Conservation (phyloP, 768 basidiomycete genomes). For the Termitomyces sp. region DNA sequence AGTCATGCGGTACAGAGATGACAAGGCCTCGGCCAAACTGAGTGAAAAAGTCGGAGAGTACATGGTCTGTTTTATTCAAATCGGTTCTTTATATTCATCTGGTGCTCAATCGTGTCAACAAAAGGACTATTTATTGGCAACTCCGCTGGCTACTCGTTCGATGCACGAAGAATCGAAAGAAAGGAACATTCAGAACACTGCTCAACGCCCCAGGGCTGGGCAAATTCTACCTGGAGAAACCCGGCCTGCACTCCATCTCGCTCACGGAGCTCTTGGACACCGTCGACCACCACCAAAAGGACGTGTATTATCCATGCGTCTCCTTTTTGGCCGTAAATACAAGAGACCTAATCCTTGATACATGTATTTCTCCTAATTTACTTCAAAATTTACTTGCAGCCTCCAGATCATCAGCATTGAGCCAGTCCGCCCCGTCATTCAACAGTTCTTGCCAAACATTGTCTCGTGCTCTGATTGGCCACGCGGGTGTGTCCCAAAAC, state of each 20-base stretch:
- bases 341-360: slow-evolving; percentile 16
- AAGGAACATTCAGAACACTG: slow-evolving; percentile 21
- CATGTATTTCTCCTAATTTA: slow-evolving; percentile 7
- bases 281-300: slow-evolving; percentile 16
- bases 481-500: slow-evolving; percentile 50
- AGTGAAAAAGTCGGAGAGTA: slow-evolving; percentile 55
- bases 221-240: slow-evolving; percentile 54
- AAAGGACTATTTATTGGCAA: slow-evolving; percentile 66
- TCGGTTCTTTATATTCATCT: neutral
- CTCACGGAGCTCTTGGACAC: slow-evolving; percentile 45
- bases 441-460: slow-evolving; percentile 38
- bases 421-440: slow-evolving; percentile 41
- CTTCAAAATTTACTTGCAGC: slow-evolving; percentile 30
- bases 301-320: slow-evolving; percentile 21
- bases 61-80: slow-evolving; percentile 43
- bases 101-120: neutral
- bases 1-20: slow-evolving; percentile 53
- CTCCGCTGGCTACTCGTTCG: slow-evolving; percentile 47
- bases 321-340: slow-evolving; percentile 26
- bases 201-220: slow-evolving; percentile 41
- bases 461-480: slow-evolving; percentile 37
- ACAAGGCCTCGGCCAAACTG: slow-evolving; percentile 40
- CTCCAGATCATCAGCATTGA: slow-evolving; percentile 47
- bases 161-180: slow-evolving; percentile 38
- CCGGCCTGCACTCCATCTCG: slow-evolving; percentile 46